These are phyloP conservation scores for Tulasnella sp. DNA, from an alignment of 768 basidiomycete genomes.

Conservation along the genomic window DNA sequence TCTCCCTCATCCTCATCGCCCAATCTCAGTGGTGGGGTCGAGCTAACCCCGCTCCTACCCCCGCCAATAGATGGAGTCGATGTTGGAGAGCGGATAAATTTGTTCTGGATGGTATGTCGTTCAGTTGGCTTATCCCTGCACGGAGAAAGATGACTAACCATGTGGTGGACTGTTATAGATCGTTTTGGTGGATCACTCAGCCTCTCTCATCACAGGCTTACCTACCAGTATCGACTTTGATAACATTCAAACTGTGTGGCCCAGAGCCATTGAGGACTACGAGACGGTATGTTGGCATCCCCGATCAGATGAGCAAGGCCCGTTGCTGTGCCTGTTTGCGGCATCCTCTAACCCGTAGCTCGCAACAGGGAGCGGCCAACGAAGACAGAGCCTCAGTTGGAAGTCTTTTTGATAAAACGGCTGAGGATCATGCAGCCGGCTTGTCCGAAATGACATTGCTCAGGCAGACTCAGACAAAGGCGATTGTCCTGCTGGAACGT, in stretches of 20 bases:
- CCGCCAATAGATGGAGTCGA: constrained; percentile 25
- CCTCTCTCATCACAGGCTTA: constrained; percentile 26
- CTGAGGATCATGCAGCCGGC: background rate
- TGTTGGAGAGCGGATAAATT: constrained; percentile 24
- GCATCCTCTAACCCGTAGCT: background rate
- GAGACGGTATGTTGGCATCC: constrained; percentile 4
- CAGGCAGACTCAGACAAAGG: constrained; percentile 10
- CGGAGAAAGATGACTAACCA: background rate
- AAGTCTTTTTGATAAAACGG: constrained; percentile 17
- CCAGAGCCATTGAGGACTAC: constrained; percentile 24
- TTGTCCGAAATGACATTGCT: background rate
- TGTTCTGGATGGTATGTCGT: constrained; percentile 27
- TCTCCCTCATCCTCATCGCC: background rate
- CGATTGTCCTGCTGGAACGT: constrained; percentile 24
- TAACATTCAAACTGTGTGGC: constrained; percentile 29
- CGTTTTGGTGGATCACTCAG: constrained; percentile 26
- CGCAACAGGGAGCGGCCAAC: background rate
- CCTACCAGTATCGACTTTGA: constrained; percentile 24
- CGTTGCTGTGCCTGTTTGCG: background rate
- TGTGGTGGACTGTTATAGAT: background rate
- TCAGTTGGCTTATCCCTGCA: background rate
- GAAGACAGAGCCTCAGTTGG: constrained; percentile 1
- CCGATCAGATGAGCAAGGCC: too few species aligned
- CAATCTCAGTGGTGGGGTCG: constrained; percentile 1
- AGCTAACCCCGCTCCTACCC: constrained; percentile 14